These are phyloP conservation scores for Annulohypoxylon truncatum DNA, from an alignment of 2,329 filamentous ascomycete genomes.

Conservation along the genomic window DNA sequence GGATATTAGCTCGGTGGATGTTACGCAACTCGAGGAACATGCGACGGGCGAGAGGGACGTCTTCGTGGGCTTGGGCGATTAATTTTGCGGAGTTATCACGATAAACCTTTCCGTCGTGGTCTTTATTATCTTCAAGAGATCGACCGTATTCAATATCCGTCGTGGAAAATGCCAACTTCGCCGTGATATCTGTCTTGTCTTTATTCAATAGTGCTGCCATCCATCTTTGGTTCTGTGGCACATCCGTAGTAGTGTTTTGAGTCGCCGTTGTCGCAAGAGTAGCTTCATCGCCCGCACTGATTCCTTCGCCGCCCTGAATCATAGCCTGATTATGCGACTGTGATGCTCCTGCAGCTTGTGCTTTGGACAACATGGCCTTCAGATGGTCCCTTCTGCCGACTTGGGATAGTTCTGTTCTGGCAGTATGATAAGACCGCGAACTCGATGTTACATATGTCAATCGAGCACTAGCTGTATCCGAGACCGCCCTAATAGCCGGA, in stretches of 20 bases:
- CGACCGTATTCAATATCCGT: background rate
- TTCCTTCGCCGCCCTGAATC: background rate
- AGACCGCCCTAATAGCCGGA: background rate
- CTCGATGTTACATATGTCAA: constrained; percentile 10
- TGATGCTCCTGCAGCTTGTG: background rate
- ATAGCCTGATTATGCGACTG: background rate
- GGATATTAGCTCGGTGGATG: background rate
- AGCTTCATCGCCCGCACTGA: background rate
- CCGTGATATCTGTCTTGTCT: background rate
- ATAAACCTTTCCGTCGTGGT: background rate
- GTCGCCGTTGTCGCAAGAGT: background rate
- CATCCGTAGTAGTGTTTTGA: background rate
- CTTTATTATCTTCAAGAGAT: background rate
- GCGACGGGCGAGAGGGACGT: background rate
- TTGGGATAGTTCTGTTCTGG: constrained; percentile 2
- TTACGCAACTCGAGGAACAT: constrained; percentile 11
- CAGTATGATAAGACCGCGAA: constrained; percentile 5
- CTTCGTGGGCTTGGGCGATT: constrained; percentile 1
- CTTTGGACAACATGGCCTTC: background rate
- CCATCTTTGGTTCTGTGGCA: constrained; percentile 6
- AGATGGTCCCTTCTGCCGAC: background rate
- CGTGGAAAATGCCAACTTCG: background rate
- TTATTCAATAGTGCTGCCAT: background rate
- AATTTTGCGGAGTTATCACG: background rate
- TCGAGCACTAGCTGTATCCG: constrained; percentile 5